Percentiles rank a stretch among this genome's conserved stretches.
phyloP scores from a whole-genome alignment of 75 land plant species.

The Pseudotsuga menziesii region DNA sequence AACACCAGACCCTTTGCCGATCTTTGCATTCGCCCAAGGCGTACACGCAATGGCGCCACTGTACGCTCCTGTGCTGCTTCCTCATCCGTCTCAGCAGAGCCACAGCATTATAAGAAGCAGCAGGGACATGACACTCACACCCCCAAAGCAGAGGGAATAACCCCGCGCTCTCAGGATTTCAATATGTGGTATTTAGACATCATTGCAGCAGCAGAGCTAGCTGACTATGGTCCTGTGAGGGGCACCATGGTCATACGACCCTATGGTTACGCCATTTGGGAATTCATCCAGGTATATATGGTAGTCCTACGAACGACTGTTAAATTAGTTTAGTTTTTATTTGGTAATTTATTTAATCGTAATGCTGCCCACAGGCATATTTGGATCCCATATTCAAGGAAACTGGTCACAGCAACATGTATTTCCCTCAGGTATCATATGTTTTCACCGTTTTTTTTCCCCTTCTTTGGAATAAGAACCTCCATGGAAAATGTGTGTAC shows the following conservation, averaged over 20 bases:
- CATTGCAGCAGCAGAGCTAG: slow-evolving; percentile 84
- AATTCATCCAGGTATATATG: slow-evolving; percentile 66
- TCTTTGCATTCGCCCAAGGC: too few species aligned
- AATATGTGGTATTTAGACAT: slow-evolving; percentile 95
- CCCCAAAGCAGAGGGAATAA: slow-evolving; percentile 39
- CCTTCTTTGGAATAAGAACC: background rate
- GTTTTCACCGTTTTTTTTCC: background rate
- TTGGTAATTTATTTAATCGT: too few species aligned
- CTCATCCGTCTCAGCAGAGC: too few species aligned
- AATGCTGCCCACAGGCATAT: slow-evolving; percentile 42
- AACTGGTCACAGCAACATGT: slow-evolving; percentile 98
- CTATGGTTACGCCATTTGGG: slow-evolving; percentile 99
- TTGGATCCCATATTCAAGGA: slow-evolving; percentile 93
- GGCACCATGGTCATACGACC: slow-evolving; percentile 99
- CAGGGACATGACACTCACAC: too few species aligned
- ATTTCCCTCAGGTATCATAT: slow-evolving; percentile 79
- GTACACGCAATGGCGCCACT: too few species aligned
- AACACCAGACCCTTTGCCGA: too few species aligned
- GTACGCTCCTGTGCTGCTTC: too few species aligned
- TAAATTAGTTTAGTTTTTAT: too few species aligned
- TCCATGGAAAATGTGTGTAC: background rate
- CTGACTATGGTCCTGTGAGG: slow-evolving; percentile 96
- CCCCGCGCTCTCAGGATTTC: slow-evolving; percentile 87
- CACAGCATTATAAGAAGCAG: too few species aligned
- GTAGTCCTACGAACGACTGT: too few species aligned